A percentile compares a stretch with the other conserved stretches of the same genome.
phyloP scores from a whole-genome alignment of 1,284 basidiomycete species.

The Moesziomyces antarcticus region DNA sequence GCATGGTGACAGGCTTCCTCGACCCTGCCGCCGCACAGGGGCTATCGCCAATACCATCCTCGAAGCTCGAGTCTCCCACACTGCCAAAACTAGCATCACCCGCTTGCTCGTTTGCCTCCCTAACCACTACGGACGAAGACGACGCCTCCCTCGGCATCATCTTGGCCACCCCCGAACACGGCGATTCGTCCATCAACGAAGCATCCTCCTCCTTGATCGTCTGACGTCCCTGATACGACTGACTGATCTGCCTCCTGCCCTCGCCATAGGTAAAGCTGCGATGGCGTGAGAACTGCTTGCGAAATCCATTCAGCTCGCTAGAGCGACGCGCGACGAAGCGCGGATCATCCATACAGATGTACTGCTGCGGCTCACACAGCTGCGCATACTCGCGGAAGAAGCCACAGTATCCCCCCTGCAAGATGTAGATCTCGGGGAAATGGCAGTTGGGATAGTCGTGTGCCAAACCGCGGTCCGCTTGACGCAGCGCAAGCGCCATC shows the following conservation, averaged over 20 bases:
- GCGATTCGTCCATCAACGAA: conserved; percentile 38
- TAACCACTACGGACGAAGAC: background rate
- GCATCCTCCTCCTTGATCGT: conserved; percentile 51
- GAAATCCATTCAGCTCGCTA: conserved; percentile 89
- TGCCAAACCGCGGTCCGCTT: conserved; percentile 86
- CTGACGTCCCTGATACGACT: conserved; percentile 1
- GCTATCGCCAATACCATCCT: conserved; percentile 54
- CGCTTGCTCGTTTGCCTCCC: background rate
- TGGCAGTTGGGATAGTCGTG: conserved; percentile 90
- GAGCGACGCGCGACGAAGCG: conserved; percentile 80
- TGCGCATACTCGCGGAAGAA: conserved; percentile 79
- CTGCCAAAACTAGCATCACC: conserved; percentile 60
- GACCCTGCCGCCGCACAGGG: conserved; percentile 55
- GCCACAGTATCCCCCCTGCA: conserved; percentile 92
- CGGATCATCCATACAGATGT: conserved; percentile 95
- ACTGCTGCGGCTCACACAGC: conserved; percentile 83
- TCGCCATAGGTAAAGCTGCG: conserved; percentile 65
- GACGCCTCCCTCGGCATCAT: background rate
- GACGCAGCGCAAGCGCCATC: conserved; percentile 93
- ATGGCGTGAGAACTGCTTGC: conserved; percentile 73
- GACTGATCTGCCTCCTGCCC: conserved; percentile 16
- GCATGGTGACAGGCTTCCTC: conserved; percentile 19
- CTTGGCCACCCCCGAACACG: conserved; percentile 20
- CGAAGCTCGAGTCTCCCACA: conserved; percentile 61
- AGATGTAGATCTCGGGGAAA: conserved; percentile 95